phyloP scores from a whole-genome alignment of 805 yeast species.

The Metschnikowia reukaufii region DNA sequence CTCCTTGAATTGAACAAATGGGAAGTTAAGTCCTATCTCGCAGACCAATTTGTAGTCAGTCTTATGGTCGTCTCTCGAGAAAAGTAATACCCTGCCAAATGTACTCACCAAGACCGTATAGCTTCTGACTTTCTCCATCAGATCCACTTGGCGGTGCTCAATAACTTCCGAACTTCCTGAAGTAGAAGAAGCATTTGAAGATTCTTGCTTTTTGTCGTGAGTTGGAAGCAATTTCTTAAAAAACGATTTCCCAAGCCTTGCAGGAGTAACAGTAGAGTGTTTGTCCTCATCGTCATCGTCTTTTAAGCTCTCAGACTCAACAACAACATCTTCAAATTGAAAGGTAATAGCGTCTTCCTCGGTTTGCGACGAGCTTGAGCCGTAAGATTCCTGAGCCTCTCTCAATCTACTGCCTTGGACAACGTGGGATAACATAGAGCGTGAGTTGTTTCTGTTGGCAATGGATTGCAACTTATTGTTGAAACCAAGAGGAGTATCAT shows the following conservation, averaged over 20 bases:
- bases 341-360: constrained; percentile 19
- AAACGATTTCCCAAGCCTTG: constrained; percentile 20
- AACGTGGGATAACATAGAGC: constrained; percentile 37
- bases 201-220: constrained; percentile 18
- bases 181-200: constrained; percentile 2
- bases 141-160: constrained; percentile 5
- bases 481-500: constrained; percentile 57
- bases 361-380: not conserved
- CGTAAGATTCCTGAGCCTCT: constrained; percentile 11
- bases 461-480: constrained; percentile 25
- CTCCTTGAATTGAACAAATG: constrained; percentile 59
- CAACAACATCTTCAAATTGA: constrained; percentile 6
- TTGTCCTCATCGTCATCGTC: constrained; percentile 14
- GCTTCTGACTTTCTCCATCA: constrained; percentile 40
- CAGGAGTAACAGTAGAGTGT: constrained; percentile 8
- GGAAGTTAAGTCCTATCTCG: constrained; percentile 55
- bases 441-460: constrained; percentile 18
- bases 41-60: constrained; percentile 45
- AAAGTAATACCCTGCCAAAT: constrained; percentile 61
- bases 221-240: constrained; percentile 25
- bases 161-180: constrained; percentile 1
- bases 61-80: constrained; percentile 43
- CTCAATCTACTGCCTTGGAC: constrained; percentile 31
- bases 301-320: constrained; percentile 2
- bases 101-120: constrained; percentile 60